These are phyloP conservation scores for Nemania sp. DNA, from an alignment of 2,329 filamentous ascomycete genomes.

Conservation along the genomic window DNA sequence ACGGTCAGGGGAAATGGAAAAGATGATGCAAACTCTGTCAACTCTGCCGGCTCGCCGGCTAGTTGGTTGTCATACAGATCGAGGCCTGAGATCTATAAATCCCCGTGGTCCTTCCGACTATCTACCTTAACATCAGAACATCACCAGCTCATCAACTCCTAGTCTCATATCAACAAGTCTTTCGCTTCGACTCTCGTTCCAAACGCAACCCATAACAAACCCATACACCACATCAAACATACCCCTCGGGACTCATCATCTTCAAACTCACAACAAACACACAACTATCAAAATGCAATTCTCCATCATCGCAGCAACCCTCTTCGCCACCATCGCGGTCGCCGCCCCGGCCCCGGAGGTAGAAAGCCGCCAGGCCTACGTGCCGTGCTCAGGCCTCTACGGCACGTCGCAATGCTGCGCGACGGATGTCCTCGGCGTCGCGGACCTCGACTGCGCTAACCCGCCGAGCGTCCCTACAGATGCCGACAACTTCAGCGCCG, in stretches of 20 bases:
- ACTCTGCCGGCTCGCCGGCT: background rate
- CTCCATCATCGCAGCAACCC: conserved; percentile 34
- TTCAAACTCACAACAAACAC: too few relatives aligned
- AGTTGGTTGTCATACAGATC: background rate
- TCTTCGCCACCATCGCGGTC: conserved; percentile 42
- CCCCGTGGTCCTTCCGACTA: background rate
- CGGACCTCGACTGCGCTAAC: conserved; percentile 61
- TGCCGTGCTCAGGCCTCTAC: conserved; percentile 58
- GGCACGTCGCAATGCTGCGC: conserved; percentile 69
- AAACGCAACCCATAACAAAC: background rate
- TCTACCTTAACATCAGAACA: background rate
- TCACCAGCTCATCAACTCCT: background rate
- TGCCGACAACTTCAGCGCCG: conserved; percentile 58
- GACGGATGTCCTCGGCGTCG: conserved; percentile 65
- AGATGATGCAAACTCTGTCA: background rate
- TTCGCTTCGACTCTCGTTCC: background rate
- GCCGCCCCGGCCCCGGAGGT: conserved; percentile 38
- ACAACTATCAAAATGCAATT: conserved; percentile 44
- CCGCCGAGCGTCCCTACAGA: conserved; percentile 57
- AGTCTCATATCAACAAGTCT: background rate
- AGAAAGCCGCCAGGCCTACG: conserved; percentile 46
- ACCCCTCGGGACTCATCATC: too few relatives aligned
- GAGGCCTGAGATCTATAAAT: conserved; percentile 27
- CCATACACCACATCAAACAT: conserved; percentile 1
- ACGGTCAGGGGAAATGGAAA: background rate